These are phyloP conservation scores for Larix kaempferi DNA, from an alignment of 75 land plant genomes.

Conservation along the genomic window DNA sequence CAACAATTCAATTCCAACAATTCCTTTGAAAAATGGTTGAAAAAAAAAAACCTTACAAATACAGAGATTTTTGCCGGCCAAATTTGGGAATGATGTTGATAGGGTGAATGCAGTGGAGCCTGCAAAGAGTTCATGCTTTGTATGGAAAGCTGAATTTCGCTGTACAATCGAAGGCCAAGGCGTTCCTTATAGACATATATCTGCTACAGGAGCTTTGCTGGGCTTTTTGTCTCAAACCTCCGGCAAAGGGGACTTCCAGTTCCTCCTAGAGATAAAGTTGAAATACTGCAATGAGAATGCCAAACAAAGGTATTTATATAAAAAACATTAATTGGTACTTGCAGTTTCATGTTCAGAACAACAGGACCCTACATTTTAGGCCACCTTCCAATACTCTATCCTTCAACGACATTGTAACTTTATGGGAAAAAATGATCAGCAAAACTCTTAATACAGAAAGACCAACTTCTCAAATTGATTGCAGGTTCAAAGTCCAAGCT, in stretches of 20 bases:
- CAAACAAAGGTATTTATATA: slow-evolving; percentile 24
- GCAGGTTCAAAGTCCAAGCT: too few species aligned
- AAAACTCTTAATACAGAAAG: slow-evolving; percentile 36
- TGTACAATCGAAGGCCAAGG: slow-evolving; percentile 50
- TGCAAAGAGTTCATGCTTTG: slow-evolving; percentile 19
- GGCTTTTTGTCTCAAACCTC: slow-evolving; percentile 26
- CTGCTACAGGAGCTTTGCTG: slow-evolving; percentile 27
- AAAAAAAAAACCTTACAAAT: neutral
- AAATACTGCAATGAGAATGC: slow-evolving; percentile 37
- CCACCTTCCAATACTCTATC: slow-evolving; percentile 12
- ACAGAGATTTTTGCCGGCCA: slow-evolving; percentile 63
- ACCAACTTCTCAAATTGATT: slow-evolving; percentile 4
- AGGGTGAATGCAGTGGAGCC: slow-evolving; percentile 30
- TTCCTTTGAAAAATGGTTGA: too few species aligned
- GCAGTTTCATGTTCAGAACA: slow-evolving; percentile 11
- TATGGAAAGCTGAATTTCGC: slow-evolving; percentile 26
- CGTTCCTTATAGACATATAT: slow-evolving; percentile 54
- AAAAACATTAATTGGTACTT: slow-evolving; percentile 15
- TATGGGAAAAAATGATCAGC: slow-evolving; percentile 38
- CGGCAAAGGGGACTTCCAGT: slow-evolving; percentile 20
- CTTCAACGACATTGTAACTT: neutral
- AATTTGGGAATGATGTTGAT: slow-evolving; percentile 57
- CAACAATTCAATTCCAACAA: too few species aligned
- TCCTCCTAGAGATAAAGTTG: slow-evolving; percentile 51
- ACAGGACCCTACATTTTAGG: slow-evolving; percentile 9